Base-by-base conservation (phyloP, 176 grass and related monocot genomes). In the Carex kokanica region DNA sequence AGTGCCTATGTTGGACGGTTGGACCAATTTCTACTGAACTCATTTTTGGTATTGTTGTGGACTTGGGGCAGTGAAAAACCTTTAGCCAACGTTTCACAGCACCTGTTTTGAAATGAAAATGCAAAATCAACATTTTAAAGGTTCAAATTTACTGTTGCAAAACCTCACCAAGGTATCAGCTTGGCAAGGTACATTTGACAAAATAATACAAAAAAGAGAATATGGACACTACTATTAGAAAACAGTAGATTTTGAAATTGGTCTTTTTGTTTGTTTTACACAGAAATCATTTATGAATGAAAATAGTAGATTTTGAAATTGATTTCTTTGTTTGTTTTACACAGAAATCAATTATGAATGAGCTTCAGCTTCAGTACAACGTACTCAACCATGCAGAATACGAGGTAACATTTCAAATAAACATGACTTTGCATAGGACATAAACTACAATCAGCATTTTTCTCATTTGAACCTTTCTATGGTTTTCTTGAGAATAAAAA, bases 311-410 rank as follows among this genome's bases (percentile, higher is more conserved):
- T 31, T 1, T 43, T 66, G 18, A 61, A 80, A 21, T 21, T 80
- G 34, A 38, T 73, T 1, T 2, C 87, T 84, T 83, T 87, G 53
- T 56, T 53, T 21, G 10, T 80, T 89, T 18, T 36, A 78, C 71
- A 93, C 92, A 98, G 92, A 81, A 84, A 83, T 84, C 92, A 64
- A 82, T 98, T 68, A 90, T 98, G 90, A 91, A 83, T 58, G 95
- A 98, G 69, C 92, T 98, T 81, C 90, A 91, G 78, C 89, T 98
- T 59, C 92, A 87, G 73, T 95, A 93, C 87, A 98, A 94, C 80
- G 84, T 93, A 88, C 74, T 98, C 43, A 90, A 82, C 69, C 86
- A 93, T 83, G 86, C 91, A 62, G 91, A 95, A 79, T 98, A 89
- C 17, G 95, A 98, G 92, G 95, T 98, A 87, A 84, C 52, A 0